A percentile compares a stretch with the other conserved stretches of the same genome.
phyloP scores from a whole-genome alignment of 2,329 filamentous ascomycete genomes.

The Exophiala calicioides region DNA sequence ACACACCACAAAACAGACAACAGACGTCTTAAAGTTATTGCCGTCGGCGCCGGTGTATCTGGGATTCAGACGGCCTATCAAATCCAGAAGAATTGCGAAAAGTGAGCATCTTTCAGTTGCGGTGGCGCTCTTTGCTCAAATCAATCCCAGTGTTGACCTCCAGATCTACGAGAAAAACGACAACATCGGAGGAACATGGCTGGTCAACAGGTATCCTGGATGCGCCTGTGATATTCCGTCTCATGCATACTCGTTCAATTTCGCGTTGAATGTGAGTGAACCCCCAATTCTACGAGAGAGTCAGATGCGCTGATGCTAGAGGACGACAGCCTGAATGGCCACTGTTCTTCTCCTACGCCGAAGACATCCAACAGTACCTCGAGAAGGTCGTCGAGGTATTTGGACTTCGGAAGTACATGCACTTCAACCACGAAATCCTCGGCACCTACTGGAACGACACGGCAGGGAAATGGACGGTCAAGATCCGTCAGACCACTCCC shows the following conservation, averaged over 20 bases:
- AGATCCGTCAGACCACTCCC: conserved; percentile 40
- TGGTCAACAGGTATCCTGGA: too few relatives aligned
- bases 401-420: conserved; percentile 54
- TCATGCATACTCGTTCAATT: conserved; percentile 48
- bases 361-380: conserved; percentile 51
- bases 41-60: too few relatives aligned
- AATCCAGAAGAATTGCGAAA: too few relatives aligned
- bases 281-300: conserved; percentile 20
- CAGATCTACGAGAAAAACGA: too few relatives aligned
- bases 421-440: conserved; percentile 49
- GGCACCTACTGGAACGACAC: conserved; percentile 52
- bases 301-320: not conserved
- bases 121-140: too few relatives aligned
- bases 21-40: too few relatives aligned
- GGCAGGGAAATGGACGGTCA: conserved; percentile 51
- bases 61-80: too few relatives aligned
- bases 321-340: conserved; percentile 45
- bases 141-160: too few relatives aligned
- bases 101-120: too few relatives aligned
- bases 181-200: too few relatives aligned
- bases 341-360: conserved; percentile 45
- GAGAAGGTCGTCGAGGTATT: conserved; percentile 50
- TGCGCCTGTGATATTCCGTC: too few relatives aligned
- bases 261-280: conserved; percentile 38
- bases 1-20: too few relatives aligned